These are phyloP conservation scores for Monosporascus sp. DNA, from an alignment of 2,329 filamentous ascomycete species.

Conservation along the genomic window DNA sequence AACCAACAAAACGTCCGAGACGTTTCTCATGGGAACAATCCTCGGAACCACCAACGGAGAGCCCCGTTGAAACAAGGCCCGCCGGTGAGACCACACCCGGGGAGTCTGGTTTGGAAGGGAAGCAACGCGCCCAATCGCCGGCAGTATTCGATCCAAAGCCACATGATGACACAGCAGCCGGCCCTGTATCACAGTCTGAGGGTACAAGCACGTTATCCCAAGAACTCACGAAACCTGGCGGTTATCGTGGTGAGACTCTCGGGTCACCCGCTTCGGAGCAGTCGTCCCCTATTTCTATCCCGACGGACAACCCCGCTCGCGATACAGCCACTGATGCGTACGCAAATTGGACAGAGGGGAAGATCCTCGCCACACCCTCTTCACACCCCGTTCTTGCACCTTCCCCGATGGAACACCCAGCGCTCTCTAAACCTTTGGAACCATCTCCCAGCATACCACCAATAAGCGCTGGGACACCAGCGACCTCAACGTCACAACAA, in stretches of 20 bases:
- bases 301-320: constrained; percentile 22
- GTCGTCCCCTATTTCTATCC: constrained; percentile 38
- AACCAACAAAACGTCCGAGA: constrained; percentile 6
- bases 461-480: constrained; percentile 12
- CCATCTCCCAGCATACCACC: constrained; percentile 4
- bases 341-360: constrained; percentile 20
- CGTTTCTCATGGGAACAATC: constrained; percentile 41
- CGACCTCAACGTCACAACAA: constrained; percentile 5
- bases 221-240: constrained; percentile 17
- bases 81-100: neutral
- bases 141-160: constrained; percentile 2
- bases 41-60: constrained; percentile 15
- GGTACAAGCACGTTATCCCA: constrained; percentile 23
- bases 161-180: constrained; percentile 1
- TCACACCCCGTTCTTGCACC: constrained; percentile 24
- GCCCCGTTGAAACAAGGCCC: constrained; percentile 10
- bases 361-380: constrained; percentile 30
- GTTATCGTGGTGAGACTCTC: neutral
- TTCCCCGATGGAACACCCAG: constrained; percentile 28
- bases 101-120: neutral
- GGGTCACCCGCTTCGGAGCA: constrained; percentile 28
- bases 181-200: constrained; percentile 5
- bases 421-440: constrained; percentile 9
- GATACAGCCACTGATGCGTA: constrained; percentile 2
- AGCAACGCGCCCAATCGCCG: neutral